Evolutionary conservation across 2,329 filamentous ascomycete species (phyloP), one percentile per base, ranked within the genome.

Genomic region (Phialophora verrucosa): DNA sequence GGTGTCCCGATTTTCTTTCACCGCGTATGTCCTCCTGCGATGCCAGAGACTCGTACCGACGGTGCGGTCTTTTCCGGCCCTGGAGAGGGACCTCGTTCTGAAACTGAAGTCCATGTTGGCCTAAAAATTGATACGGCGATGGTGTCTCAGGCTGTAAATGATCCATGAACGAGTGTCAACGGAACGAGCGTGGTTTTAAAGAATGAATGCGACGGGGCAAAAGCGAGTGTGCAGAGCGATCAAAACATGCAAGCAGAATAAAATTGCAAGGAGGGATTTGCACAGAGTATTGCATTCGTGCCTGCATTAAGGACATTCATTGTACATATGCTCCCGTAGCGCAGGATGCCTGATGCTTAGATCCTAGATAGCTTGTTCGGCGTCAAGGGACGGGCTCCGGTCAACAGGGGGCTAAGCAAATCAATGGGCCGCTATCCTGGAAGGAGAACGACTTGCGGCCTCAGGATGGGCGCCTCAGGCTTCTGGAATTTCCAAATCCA

Each of bases 61-160:
- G 53, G 14, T 25, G 53, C 17, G 53, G 53, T 20, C 31, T 14
- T 17, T 35, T 55, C 1, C 53, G 53, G 25, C n/a, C 29, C 29
- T 55, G 53, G 53, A 55, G 53, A 31, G 53, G 53, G 17, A 55
- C 7, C 10, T 55, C 25, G 29, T 55, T 55, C 3, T 55, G 25
- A 32, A 55, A 55, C 5, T 31, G 27, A 35, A 31, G 25, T 32
- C 53, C 29, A 55, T 20, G 10, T 55, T 35, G 53, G 29, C 49
- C 11, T 12, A 53, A 11, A 1, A 17, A 12, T 29, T 53, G 11
- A 53, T 27, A 53, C 23, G 14, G 3, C 20, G 27, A 53, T 14
- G 23, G 20, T 29, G 10, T 53, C 20, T 2, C 23, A 5, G 49
- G 14, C 11, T 20, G 20, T 17, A 11, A 27, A 27, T 23, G 49